Percentiles rank a stretch among this genome's conserved stretches.
Evolutionary conservation across 495 filamentous ascomycete species (phyloP).

Genomic region (Viridothelium virens): DNA sequence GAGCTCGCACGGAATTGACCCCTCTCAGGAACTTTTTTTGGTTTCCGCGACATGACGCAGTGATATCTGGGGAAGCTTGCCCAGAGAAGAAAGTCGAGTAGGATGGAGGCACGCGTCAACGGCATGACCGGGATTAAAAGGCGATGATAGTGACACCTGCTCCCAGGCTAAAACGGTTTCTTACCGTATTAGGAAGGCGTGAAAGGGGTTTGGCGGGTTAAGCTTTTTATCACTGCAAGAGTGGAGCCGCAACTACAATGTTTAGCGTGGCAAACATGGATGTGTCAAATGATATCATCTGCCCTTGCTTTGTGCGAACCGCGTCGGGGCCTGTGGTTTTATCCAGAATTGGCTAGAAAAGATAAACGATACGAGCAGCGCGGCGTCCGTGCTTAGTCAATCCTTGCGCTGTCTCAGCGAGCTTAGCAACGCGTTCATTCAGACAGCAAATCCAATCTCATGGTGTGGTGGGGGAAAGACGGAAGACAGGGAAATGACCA

Average conservation of each 20-base stretch:
- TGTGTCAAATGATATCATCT: background rate
- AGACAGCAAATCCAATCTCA: too few species aligned
- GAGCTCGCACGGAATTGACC: background rate
- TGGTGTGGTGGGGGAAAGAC: too few species aligned
- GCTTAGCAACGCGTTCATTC: too few species aligned
- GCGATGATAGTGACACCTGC: background rate
- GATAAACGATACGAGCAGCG: too few species aligned
- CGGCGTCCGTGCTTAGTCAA: too few species aligned
- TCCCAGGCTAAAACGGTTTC: background rate
- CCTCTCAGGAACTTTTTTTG: slow-evolving; percentile 1
- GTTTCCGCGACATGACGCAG: background rate
- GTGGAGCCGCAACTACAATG: background rate
- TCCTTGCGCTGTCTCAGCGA: too few species aligned
- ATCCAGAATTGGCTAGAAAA: too few species aligned
- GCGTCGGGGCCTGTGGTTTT: too few species aligned
- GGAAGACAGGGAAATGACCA: too few species aligned
- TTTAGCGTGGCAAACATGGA: background rate
- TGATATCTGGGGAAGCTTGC: background rate
- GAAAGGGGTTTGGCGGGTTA: background rate
- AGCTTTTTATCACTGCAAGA: background rate
- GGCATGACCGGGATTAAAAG: background rate
- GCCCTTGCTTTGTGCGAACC: too few species aligned
- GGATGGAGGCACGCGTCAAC: background rate
- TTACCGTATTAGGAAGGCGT: background rate
- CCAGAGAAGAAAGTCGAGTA: slow-evolving; percentile 9